Evolutionary conservation across 345 rosid genomes (phyloP), one percentile per base, ranked within the genome.

Genomic region (Cardamine resedifolia): DNA sequence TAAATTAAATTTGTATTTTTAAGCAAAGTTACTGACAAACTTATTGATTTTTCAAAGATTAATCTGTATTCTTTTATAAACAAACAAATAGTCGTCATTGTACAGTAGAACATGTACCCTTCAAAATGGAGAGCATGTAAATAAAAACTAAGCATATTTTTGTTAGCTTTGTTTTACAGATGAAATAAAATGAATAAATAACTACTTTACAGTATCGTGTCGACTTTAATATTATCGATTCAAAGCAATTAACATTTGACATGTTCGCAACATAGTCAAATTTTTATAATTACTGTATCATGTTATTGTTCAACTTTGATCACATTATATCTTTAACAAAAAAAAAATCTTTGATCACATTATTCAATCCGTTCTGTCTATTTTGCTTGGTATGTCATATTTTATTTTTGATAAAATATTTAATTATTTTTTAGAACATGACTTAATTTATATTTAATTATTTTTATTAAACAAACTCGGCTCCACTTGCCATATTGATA

Each of bases 401-500:
- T 3, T 10, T 31, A n/a, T 23, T 36, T 18, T 23, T 23, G 24
- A 23, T 23, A 23, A 23, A 23, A 23, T 1, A 23, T 1, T 23
- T 23, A 23, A 23, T 23, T 45, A 20, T 23, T 28, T 28, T 28
- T 15, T 6, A 14, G 27, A 48, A 48, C 52, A 48, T 66, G 44
- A 31, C 26, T 27, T 10, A 1, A 2, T 24, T 21, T 50, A 10
- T 60, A 38, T 9, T 67, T 33, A 21, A 4, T 21, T 15, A 24
- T 43, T 33, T 60, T 55, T 18, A 14, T 36, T 21, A 5, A 10
- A 18, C 3, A 52, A 48, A 5, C 34, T 71, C 15, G 45, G 55
- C 47, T 34, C 36, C 70, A 55, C 24, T 45, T 15, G 64, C 64
- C 57, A 34, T 26, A 45, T 66, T 20, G 61, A 41, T 74, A 58